Base-by-base conservation (phyloP, 495 filamentous ascomycete species). In the Neurospora sp. region DNA sequence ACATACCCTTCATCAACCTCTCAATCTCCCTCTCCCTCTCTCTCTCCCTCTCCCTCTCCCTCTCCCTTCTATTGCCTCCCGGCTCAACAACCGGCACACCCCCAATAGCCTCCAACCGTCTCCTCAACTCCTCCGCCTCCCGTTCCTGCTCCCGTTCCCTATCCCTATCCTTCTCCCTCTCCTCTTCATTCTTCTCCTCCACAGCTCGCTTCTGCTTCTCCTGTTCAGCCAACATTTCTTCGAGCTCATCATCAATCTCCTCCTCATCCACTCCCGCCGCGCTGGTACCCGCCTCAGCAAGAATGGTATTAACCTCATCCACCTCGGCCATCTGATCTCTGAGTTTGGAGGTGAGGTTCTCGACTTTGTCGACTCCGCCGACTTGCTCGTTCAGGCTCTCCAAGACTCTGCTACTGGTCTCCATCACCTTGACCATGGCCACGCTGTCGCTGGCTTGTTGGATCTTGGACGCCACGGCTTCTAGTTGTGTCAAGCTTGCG, bases 191-290 rank as follows among this genome's bases (percentile, higher is more conserved):
- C 71, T 72, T 74, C 35, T 84, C 74, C 79, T 76, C 74, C 48
- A 10, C 18, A 9, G 18, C 85, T 86, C 77, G 80, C 74, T 85
- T 87, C 79, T 85, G 82, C 79, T 82, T 85, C 82, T 93, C 90
- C 75, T 46, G 42, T 18, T 88, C 89, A 44, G 79, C 85, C 82
- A 96, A 89, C 83, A 99, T 78, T 11, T 86, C 90, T 76, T 92
- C 90, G 38, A 98, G 85, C 84, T 97, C 96, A 54, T 94, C 93
- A 72, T 97, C 94, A 71, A 98, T 89, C 80, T 96, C 94, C 20
- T 77, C 84, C 79, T 97, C 96, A 78, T 97, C 94, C 37, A 94
- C 85, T 18, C 85, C 85, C 12, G 82, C 86, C 5, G 27, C 27
- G 27, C 27, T 27, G 27, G 27, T 27, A 27, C 42, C 79, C 39